Percentiles rank a stretch among this genome's conserved stretches.
These are phyloP conservation scores for Malassezia sp. DNA, from an alignment of 1,284 basidiomycete species.

Conservation along the genomic window DNA sequence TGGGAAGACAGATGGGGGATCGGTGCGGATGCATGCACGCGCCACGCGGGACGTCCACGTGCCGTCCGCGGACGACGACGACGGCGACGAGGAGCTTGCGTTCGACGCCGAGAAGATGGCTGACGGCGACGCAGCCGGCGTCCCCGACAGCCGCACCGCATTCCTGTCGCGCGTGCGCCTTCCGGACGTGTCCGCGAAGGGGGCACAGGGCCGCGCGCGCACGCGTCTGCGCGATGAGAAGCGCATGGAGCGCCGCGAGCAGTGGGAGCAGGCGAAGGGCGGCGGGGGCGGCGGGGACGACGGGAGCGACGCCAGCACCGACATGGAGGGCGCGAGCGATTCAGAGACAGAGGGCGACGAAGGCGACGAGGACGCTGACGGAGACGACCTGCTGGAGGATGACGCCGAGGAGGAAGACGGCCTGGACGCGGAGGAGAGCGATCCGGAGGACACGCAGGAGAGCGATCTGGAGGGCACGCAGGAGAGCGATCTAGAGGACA, in stretches of 20 bases:
- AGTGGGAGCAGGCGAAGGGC: no score
- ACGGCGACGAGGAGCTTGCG: not conserved
- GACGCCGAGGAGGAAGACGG: not conserved
- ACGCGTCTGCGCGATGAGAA: slow-evolving; percentile 2
- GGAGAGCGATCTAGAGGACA: not conserved
- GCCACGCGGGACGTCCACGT: not conserved
- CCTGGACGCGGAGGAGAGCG: slow-evolving; percentile 2
- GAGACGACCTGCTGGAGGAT: not conserved
- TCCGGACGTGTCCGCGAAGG: slow-evolving; percentile 2
- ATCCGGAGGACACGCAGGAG: slow-evolving; percentile 7
- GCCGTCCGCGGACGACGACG: not conserved
- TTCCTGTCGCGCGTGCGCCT: slow-evolving; percentile 10
- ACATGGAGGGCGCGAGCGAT: slow-evolving; percentile 69
- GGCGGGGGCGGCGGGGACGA: no score
- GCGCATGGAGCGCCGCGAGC: slow-evolving; percentile 5
- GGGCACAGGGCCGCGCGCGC: slow-evolving; percentile 8
- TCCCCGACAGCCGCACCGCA: no score
- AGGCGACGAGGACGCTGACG: slow-evolving; percentile 17
- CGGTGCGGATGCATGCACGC: no score
- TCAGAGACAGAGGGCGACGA: slow-evolving; percentile 16
- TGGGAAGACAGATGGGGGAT: no score
- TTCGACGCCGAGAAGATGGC: slow-evolving; percentile 13
- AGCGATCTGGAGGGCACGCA: not conserved
- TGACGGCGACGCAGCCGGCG: slow-evolving; percentile 1
- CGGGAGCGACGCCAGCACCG: slow-evolving; percentile 61